These are phyloP conservation scores for Aspergillus ostianus DNA, from an alignment of 495 filamentous ascomycete species.

Conservation along the genomic window DNA sequence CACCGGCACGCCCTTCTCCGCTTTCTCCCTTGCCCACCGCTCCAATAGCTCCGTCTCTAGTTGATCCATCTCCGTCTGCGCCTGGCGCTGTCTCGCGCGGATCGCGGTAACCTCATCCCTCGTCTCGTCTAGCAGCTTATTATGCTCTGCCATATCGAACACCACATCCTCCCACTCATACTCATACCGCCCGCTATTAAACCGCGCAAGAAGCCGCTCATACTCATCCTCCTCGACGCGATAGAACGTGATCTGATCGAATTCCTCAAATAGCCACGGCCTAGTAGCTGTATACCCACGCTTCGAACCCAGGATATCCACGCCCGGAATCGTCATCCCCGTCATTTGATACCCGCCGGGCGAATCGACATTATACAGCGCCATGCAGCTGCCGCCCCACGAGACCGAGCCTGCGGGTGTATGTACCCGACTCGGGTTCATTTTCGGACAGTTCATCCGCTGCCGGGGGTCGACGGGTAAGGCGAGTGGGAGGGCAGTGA, in stretches of 20 bases:
- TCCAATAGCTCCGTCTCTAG: constrained; percentile 43
- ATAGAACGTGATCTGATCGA: constrained; percentile 57
- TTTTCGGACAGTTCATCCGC: constrained; percentile 54
- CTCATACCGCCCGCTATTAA: constrained; percentile 46
- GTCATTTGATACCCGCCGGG: constrained; percentile 60
- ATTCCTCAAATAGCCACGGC: constrained; percentile 58
- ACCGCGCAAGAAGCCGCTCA: constrained; percentile 36
- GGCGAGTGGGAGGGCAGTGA: constrained; percentile 51
- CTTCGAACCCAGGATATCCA: constrained; percentile 54
- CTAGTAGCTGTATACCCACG: constrained; percentile 38
- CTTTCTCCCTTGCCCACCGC: constrained; percentile 49
- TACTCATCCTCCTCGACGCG: constrained; percentile 51
- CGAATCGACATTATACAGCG: constrained; percentile 56
- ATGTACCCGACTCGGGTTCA: constrained; percentile 57
- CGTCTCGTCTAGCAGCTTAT: constrained; percentile 39
- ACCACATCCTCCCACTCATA: constrained; percentile 45
- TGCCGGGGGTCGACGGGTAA: constrained; percentile 57
- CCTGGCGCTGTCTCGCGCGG: constrained; percentile 37
- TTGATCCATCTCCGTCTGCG: constrained; percentile 46
- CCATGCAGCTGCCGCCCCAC: constrained; percentile 55
- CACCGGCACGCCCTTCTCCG: constrained; percentile 37
- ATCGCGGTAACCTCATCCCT: constrained; percentile 43
- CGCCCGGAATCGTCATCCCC: constrained; percentile 52
- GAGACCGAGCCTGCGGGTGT: constrained; percentile 55
- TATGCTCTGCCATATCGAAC: constrained; percentile 56